Conservation (phyloP, 148 eudicot genomes). For the Vaccinium darrowii region DNA sequence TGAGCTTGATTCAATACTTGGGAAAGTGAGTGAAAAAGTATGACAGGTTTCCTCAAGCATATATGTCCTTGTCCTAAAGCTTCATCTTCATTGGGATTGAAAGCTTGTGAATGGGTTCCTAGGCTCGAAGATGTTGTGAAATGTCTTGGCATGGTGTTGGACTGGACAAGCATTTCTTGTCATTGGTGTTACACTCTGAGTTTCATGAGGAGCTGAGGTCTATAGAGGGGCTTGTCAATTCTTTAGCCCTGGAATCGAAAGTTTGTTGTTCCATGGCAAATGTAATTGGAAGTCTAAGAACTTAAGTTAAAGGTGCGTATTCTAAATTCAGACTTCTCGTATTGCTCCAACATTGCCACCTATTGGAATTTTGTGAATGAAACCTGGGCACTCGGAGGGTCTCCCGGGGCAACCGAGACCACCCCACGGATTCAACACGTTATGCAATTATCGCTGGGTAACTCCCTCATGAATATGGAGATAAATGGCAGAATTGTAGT, state of each 20-base stretch:
- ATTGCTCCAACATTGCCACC: not conserved
- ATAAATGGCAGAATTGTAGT: no score
- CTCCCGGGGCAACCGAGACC: no score
- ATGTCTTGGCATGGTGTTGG: slow-evolving; percentile 63
- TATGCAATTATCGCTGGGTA: no score
- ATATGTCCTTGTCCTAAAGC: slow-evolving; percentile 50
- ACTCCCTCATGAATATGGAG: no score
- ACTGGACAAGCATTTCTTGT: slow-evolving; percentile 86
- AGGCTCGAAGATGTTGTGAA: slow-evolving; percentile 50
- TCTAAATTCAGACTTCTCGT: not conserved
- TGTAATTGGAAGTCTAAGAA: slow-evolving; percentile 49
- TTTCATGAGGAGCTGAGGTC: slow-evolving; percentile 67
- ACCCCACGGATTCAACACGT: no score
- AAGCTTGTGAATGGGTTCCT: slow-evolving; percentile 61
- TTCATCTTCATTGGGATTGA: slow-evolving; percentile 39
- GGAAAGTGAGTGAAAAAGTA: slow-evolving; percentile 84
- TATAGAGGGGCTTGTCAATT: slow-evolving; percentile 42
- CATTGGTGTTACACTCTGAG: slow-evolving; percentile 69
- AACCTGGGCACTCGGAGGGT: no score
- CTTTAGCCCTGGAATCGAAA: slow-evolving; percentile 61
- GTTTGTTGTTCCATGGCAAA: slow-evolving; percentile 54
- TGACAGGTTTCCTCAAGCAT: slow-evolving; percentile 70
- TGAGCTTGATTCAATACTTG: slow-evolving; percentile 64
- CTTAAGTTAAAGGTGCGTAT: slow-evolving; percentile 36
- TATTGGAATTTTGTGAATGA: no score